Conservation (phyloP, 176 grass and related monocot genomes). For the Guadua angustifolia region DNA sequence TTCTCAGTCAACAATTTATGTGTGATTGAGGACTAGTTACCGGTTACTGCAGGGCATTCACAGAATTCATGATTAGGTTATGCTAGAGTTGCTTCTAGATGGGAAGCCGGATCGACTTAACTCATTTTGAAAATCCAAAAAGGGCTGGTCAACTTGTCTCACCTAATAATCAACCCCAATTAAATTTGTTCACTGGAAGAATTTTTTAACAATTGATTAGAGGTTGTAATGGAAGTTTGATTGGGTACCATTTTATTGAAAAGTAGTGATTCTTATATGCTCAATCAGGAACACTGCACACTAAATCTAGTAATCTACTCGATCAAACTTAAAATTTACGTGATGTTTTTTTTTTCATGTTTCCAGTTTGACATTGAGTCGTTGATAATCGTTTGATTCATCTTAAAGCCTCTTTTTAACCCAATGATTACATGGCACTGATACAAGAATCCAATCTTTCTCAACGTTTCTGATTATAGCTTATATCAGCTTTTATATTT, state of each 20-base stretch:
- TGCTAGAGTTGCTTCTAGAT: neutral
- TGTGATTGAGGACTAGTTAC: neutral
- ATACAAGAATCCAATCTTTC: neutral
- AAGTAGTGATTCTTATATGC: neutral
- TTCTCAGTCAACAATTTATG: neutral
- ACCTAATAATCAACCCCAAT: neutral
- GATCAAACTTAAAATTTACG: neutral
- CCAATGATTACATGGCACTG: neutral
- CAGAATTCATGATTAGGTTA: neutral
- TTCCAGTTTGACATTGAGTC: neutral
- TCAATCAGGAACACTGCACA: neutral
- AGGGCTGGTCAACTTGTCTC: neutral
- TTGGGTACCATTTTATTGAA: neutral
- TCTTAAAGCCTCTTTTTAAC: neutral
- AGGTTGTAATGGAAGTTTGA: neutral
- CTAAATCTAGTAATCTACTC: neutral
- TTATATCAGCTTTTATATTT: neutral
- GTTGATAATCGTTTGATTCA: constrained; percentile 10
- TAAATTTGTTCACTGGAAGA: neutral
- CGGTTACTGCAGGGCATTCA: neutral
- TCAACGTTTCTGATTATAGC: neutral
- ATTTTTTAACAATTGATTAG: neutral
- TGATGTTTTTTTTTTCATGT: neutral
- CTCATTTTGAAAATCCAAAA: neutral
- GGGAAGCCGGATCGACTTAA: neutral